phyloP scores from a whole-genome alignment of 1,284 basidiomycete genomes.

The Cystobasidiaceae sp. region DNA sequence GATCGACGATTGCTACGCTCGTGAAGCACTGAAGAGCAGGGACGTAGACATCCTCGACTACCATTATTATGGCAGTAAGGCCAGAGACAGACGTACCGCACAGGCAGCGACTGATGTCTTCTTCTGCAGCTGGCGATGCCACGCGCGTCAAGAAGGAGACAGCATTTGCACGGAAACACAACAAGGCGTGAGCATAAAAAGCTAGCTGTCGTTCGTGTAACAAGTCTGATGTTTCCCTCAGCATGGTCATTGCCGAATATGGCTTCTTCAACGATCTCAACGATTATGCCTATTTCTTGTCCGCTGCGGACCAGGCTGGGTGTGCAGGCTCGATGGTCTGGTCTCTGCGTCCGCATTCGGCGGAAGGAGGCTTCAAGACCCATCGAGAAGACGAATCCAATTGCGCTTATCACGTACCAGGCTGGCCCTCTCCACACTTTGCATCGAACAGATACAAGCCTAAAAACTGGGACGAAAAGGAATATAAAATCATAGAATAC shows the following conservation, averaged over 20 bases:
- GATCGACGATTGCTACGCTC: conserved; percentile 36
- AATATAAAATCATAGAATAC: conserved; percentile 9
- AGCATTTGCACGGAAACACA: conserved; percentile 33
- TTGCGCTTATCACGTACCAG: conserved; percentile 30
- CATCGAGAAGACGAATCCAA: conserved; percentile 30
- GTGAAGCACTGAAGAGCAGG: conserved; percentile 36
- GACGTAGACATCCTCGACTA: conserved; percentile 42
- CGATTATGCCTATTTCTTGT: conserved; percentile 39
- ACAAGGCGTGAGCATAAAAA: conserved; percentile 40
- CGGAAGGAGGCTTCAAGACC: conserved; percentile 42
- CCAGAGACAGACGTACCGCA: too few species aligned
- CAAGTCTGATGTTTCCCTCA: conserved; percentile 2
- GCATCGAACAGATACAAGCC: conserved; percentile 4
- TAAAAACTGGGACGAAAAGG: conserved; percentile 26
- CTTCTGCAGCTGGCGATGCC: conserved; percentile 34
- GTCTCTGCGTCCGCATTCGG: conserved; percentile 42
- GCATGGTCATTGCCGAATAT: conserved; percentile 44
- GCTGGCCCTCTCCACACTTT: conserved; percentile 10
- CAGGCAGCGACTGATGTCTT: not conserved
- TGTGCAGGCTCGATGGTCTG: conserved; percentile 41
- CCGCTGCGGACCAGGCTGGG: conserved; percentile 32
- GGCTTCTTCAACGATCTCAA: conserved; percentile 41
- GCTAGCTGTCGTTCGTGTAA: not conserved
- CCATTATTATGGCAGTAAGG: conserved; percentile 42
- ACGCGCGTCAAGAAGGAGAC: conserved; percentile 40